Base-by-base conservation (phyloP, 192 early-diverging fungal species). In the Spinellus fusiger region DNA sequence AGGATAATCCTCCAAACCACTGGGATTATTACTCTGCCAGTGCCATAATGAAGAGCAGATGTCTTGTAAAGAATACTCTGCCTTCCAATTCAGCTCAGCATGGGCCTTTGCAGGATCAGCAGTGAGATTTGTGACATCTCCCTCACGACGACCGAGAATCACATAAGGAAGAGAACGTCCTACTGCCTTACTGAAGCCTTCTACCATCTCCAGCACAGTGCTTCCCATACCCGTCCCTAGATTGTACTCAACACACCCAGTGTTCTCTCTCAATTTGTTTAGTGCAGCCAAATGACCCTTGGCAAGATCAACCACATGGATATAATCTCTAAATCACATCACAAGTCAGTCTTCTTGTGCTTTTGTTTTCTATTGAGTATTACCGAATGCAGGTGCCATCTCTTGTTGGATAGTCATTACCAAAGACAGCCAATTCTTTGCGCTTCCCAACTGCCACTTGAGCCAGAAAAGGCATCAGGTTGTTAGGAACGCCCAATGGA, bases 271-370 rank as follows among this genome's bases (percentile, higher is more conserved):
- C 54, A 95, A 75, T 49, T 93, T 88, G 55, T 89, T 81, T 26
- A 98, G 68, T 1, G 96, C 92, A 48, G 85, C 83, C 29, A 95
- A 85, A 65, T 98, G 96, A 13, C 89, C 96, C 34, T 77, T 66
- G 4, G 95, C 89, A 32, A 97, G 76, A 68, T 98, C 96, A 57
- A 91, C 88, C 8, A 98, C 93, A 71, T 98, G 94, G 54, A 98
- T 89, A 71, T 98, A 98, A 73, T 98, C 96, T 38, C 94, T 81
- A 18, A 49, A 12, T 27, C 1, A 20, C 8, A 26, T 35, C 8
- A 26, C 31, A 5, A 25, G 22, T n/a, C 6, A 73, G n/a, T 18
- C 26, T 5, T 49, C 2, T 10, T n/a, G 23, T 23, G 15, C 13
- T 48, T 18, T 6, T 1, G 8, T 32, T 53, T 27, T 22, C 8